Evolutionary conservation across 2,329 filamentous ascomycete genomes (phyloP).

Genomic region (Chaetomium sp.): DNA sequence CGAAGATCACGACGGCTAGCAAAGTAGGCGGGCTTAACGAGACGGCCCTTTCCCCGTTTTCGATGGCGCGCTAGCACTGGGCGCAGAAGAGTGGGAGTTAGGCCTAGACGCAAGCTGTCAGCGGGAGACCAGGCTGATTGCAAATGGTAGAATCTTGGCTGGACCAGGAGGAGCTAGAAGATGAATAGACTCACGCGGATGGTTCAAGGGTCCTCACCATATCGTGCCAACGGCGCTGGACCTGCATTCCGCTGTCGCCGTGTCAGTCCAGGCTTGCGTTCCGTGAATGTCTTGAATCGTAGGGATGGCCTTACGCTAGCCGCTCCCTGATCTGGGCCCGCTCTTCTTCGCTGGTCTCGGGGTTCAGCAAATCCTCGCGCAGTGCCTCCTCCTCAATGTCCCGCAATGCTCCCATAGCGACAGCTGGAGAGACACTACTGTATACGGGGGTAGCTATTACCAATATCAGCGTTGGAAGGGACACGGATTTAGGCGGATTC

Average conservation of each 20-base stretch:
- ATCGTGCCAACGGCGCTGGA: constrained; percentile 11
- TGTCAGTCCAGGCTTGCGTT: neutral
- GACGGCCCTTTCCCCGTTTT: neutral
- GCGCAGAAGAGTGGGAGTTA: neutral
- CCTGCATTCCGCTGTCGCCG: neutral
- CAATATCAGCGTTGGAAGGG: neutral
- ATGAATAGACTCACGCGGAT: neutral
- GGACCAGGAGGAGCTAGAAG: neutral
- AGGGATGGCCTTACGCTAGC: neutral
- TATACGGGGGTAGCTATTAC: neutral
- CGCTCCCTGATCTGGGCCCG: neutral
- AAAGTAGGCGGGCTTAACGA: neutral
- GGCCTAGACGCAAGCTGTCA: neutral
- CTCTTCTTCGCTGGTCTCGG: neutral
- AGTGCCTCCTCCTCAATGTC: constrained; percentile 5
- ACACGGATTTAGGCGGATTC: neutral
- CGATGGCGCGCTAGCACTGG: neutral
- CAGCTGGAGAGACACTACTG: neutral
- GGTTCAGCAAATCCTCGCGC: neutral
- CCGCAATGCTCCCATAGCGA: constrained; percentile 7
- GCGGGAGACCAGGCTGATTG: neutral
- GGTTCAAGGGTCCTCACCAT: neutral
- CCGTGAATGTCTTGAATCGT: neutral
- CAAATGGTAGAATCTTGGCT: neutral
- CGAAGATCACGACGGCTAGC: neutral